Base-by-base conservation (phyloP, 2,329 filamentous ascomycete genomes). In the Fusarium longipes region DNA sequence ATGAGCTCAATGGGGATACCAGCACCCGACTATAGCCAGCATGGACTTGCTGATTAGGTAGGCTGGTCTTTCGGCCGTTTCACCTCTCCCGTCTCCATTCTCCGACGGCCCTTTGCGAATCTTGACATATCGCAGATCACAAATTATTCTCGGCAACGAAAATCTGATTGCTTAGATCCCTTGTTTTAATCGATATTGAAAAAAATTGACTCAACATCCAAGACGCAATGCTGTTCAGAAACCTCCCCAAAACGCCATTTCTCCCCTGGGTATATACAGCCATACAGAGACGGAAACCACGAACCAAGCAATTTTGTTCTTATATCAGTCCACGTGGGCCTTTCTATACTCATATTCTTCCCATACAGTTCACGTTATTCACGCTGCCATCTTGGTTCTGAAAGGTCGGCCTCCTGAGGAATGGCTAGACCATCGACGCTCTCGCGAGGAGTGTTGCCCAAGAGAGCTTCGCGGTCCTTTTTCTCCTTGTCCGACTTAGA, bases 401-500 rank as follows among this genome's bases (percentile, higher is more conserved):
- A 60, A 42, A 75, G 44, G 48, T 77, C 75, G 14, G 32, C 70
- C 24, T 72, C 75, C 50, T 76, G 73, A 36, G 55, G 51, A 43
- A 72, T 53, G 14, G 36, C 24, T 20, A 55, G 59, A 10, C 54
- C 70, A 12, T 74, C 68, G 17, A 69, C 56, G 18, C 73, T 76
- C 38, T 66, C 65, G 29, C 55, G 67, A 33, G 70, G 70, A 22
- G 56, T 63, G 25, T 67, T 67, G 14, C 70, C 66, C 53, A 78
- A 51, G n/a, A 78, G 68, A 15, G 76, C 72, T 30, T 76, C 68
- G n/a, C 70, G 70, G 36, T 77, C 73, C 35, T 68, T 67, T 42
- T 49, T 64, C 35, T 72, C 63, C 29, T 63, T 68, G 11, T 52
- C 57, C 39, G 62, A 48, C 27, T 47, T 62, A 18, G 61, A 24